Evolutionary conservation across 75 land plant genomes (phyloP), one percentile per base, ranked within the genome.

Genomic region (Sequoia sempervirens): DNA sequence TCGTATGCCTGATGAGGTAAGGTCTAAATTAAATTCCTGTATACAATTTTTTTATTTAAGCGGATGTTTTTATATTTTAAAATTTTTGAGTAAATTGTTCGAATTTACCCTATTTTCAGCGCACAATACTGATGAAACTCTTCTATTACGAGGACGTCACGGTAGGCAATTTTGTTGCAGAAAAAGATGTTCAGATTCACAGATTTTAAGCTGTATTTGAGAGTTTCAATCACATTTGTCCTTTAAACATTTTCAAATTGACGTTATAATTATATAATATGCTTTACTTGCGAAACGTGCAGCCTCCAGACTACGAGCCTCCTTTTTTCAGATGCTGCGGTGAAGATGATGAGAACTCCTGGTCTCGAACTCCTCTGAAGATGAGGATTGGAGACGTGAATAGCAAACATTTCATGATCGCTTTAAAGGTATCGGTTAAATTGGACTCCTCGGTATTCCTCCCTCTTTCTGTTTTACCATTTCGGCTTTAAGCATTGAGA

Each of bases 231-330:
- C 28, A 40, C 2, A 38, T 64, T 12, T n/a, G 2, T 45, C 23
- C 20, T 8, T 38, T 38, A 7, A 20, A 75, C 43, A 38, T 40
- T 45, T 5, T 7, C 2, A 75, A 75, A 23, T 2, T 45, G 4
- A n/a, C n/a, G 13, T n/a, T 18, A 43, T 43, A 84, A 12, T 20
- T 4, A 11, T 18, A 43, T 43, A 84, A 12, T 20, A 9, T 30
- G 80, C 8, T 70, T 23, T 83, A 20, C 17, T 72, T 3, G 80
- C 20, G 46, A 26, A 47, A 23, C 68, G 32, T 90, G 84, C 93
- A 96, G 98, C 98, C 98, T 46, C 80, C 73, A 12, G 95, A 96
- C 69, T 96, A 96, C 83, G 98, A 96, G 83, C 98, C 98, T 78
- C 98, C 97, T 18, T 95, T 93, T 84, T 96, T 96, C 82, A 84